A percentile compares a stretch with the other conserved stretches of the same genome.
Evolutionary conservation across 495 filamentous ascomycete genomes (phyloP).

Genomic region (Aspergillus heteromorphus): DNA sequence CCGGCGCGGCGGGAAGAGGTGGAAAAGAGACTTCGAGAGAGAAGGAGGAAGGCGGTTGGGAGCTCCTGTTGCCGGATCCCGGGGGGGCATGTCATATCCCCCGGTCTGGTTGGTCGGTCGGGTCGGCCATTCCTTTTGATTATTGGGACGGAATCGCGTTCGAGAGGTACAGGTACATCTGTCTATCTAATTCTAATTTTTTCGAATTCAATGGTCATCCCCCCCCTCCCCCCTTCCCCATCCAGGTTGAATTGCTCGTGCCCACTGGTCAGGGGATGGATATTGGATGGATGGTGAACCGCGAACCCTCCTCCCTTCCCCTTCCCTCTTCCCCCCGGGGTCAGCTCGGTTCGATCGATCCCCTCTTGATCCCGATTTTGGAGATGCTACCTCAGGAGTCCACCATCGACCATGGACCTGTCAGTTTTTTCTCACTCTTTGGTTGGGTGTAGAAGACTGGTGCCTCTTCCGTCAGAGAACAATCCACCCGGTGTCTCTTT

Average conservation of each 20-base stretch:
- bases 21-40: not conserved
- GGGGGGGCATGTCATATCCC: constrained; percentile 4
- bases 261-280: not conserved
- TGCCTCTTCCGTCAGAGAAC: no score
- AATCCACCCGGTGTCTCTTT: no score
- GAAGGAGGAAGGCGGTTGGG: not conserved
- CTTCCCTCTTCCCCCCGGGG: not conserved
- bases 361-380: not conserved
- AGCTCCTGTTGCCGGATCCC: constrained; percentile 6
- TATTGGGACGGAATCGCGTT: not conserved
- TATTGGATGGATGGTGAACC: not conserved
- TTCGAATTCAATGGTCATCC: no score
- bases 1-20: constrained; percentile 3
- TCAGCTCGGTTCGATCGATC: not conserved
- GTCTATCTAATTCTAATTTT: no score
- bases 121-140: not conserved
- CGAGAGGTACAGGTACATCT: no score
- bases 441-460: not conserved
- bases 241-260: not conserved
- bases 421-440: not conserved
- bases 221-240: not conserved
- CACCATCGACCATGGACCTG: not conserved
- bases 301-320: not conserved
- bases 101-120: constrained; percentile 2
- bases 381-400: not conserved